Evolutionary conservation across 2,329 filamentous ascomycete species (phyloP).

Genomic region (Penicillium fuscoglaucum): DNA sequence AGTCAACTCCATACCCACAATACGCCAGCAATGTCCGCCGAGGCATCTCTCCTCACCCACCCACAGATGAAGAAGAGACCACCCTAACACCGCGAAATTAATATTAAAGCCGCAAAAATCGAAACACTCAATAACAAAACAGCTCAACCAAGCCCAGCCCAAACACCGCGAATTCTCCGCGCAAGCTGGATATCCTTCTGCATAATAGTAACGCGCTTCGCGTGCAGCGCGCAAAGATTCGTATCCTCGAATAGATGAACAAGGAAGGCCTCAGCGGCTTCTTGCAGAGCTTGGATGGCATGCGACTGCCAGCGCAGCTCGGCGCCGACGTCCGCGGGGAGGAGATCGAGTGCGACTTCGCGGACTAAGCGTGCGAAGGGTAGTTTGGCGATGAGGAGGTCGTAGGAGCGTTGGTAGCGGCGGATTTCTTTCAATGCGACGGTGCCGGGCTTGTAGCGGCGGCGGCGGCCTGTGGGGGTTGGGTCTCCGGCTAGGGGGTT

Average conservation of each 20-base stretch:
- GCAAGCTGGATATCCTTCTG: slow-evolving; percentile 97
- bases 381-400: slow-evolving; percentile 71
- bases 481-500: slow-evolving; percentile 66
- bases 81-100: slow-evolving; percentile 1
- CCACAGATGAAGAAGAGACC: background rate
- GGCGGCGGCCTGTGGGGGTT: slow-evolving; percentile 60
- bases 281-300: slow-evolving; percentile 88
- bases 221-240: slow-evolving; percentile 94
- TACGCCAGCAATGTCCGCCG: slow-evolving; percentile 10
- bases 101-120: slow-evolving; percentile 7
- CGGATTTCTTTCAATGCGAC: slow-evolving; percentile 88
- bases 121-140: background rate
- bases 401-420: slow-evolving; percentile 83
- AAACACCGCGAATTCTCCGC: slow-evolving; percentile 72
- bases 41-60: background rate
- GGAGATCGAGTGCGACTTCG: slow-evolving; percentile 55
- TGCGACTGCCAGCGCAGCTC: slow-evolving; percentile 95
- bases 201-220: slow-evolving; percentile 95
- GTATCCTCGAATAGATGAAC: slow-evolving; percentile 96
- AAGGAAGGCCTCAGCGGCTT: slow-evolving; percentile 93
- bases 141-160: slow-evolving; percentile 65
- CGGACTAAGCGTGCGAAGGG: slow-evolving; percentile 52
- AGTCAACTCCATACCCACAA: slow-evolving; percentile 13
- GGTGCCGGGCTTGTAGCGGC: slow-evolving; percentile 75
- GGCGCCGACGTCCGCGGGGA: slow-evolving; percentile 59